Evolutionary conservation across 169 alveolate species (phyloP).

Genomic region (Plasmodium vivax): DNA sequence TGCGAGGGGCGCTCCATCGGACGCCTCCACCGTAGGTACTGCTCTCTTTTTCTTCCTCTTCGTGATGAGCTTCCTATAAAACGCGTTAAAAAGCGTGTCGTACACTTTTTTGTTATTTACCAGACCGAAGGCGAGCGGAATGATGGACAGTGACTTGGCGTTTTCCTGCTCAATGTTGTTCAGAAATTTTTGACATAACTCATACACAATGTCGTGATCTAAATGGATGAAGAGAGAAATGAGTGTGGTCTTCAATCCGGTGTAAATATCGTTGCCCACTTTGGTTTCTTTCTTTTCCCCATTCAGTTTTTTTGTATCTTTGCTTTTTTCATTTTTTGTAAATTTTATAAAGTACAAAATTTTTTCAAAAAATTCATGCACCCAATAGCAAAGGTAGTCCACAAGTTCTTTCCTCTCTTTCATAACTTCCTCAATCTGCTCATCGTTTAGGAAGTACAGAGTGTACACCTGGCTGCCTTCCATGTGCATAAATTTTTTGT

Average conservation of each 20-base stretch:
- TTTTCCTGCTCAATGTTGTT: slow-evolving; percentile 66
- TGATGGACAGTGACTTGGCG: slow-evolving; percentile 40
- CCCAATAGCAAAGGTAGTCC: slow-evolving; percentile 64
- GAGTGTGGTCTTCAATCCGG: slow-evolving; percentile 59
- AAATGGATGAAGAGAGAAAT: slow-evolving; percentile 55
- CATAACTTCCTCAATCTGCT: slow-evolving; percentile 13
- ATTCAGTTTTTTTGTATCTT: slow-evolving; percentile 60
- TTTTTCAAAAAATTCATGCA: slow-evolving; percentile 66
- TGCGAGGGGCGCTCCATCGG: neutral
- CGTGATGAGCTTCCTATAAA: slow-evolving; percentile 45
- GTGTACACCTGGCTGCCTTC: neutral
- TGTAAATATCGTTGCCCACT: slow-evolving; percentile 49
- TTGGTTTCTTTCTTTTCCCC: slow-evolving; percentile 48
- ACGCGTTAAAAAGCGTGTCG: slow-evolving; percentile 53
- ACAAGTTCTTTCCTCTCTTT: slow-evolving; percentile 41
- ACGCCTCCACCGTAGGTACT: neutral
- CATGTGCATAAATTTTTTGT: slow-evolving; percentile 4
- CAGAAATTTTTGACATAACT: slow-evolving; percentile 38
- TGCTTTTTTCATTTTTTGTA: slow-evolving; percentile 39
- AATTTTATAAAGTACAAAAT: slow-evolving; percentile 51
- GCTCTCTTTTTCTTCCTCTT: slow-evolving; percentile 35
- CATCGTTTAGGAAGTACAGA: neutral
- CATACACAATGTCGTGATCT: slow-evolving; percentile 57
- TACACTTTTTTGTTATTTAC: slow-evolving; percentile 49
- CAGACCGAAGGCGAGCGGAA: slow-evolving; percentile 62